Evolutionary conservation across 2,329 filamentous ascomycete species (phyloP), one percentile per base, ranked within the genome.

Genomic region (Epichloe gansuensis): DNA sequence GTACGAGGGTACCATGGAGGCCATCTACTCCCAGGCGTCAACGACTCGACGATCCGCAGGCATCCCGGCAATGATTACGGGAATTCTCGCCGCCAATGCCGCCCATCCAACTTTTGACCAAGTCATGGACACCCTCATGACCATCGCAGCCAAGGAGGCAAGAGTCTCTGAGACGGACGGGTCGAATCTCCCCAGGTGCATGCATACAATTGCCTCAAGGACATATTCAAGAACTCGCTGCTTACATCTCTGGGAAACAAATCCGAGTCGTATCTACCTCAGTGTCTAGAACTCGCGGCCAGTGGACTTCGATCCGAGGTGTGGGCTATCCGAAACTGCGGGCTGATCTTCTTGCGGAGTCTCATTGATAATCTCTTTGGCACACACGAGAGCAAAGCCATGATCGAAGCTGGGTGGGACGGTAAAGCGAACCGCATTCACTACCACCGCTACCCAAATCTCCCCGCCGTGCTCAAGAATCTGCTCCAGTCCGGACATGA

Each of bases 271-370:
- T 85, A 90, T 59, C 75, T 96, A 7, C 82, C 86, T 8, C 74
- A 81, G 34, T 85, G 85, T 37, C 74, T 98, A 4, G 79, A 84
- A 55, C 75, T 97, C n/a, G 90, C 91, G 2, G 87, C 88, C 11
- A 78, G 79, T 54, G 88, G 86, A 50, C 75, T 98, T 15, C 85
- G 82, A 45, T 93, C 88, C 0, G 78, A 86, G 54, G 81, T 93
- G 23, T 98, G 93, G 93, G 88, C 91, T 0, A 90, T 98, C 53
- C 84, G 91, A 1, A 98, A 98, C 65, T 96, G 90, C 59, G 90
- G 90, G 2, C 71, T 97, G 37, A 86, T 97, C 70, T 80, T 98
- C 6, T 83, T 97, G 58, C 82, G 91, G 52, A 88, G 89, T 56
- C 74, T 96, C 5, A 86, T 95, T 50, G 88, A 93, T 63, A 79